Evolutionary conservation across 805 yeast genomes (phyloP).

Genomic region (Vanderwaltozyma yarrowii): DNA sequence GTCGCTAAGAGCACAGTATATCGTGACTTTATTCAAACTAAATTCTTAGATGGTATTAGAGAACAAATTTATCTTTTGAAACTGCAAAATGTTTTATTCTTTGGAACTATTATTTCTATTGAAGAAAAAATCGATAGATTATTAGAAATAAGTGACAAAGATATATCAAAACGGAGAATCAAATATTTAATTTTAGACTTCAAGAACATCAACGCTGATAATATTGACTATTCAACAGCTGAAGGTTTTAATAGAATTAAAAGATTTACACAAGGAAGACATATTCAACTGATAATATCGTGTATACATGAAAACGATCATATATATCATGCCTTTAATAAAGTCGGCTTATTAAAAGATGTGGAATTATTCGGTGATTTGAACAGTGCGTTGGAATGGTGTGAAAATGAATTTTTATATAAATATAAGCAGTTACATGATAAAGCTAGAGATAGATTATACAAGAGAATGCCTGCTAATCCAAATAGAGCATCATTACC

Average conservation of each 20-base stretch:
- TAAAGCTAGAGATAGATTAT: conserved; percentile 6
- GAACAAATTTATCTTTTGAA: conserved; percentile 83
- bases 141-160: conserved; percentile 42
- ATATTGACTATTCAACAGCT: conserved; percentile 88
- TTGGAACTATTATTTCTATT: conserved; percentile 90
- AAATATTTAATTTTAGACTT: conserved; percentile 78
- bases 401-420: conserved; percentile 76
- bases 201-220: conserved; percentile 57
- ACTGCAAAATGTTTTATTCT: conserved; percentile 80
- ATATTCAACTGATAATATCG: conserved; percentile 64
- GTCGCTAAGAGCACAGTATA: conserved; percentile 87
- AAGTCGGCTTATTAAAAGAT: conserved; percentile 68
- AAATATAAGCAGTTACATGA: conserved; percentile 30
- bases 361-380: conserved; percentile 60
- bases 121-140: conserved; percentile 62
- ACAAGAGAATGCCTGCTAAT: background rate
- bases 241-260: conserved; percentile 87
- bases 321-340: conserved; percentile 61
- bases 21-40: conserved; percentile 82
- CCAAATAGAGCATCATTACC: background rate
- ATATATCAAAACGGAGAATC: conserved; percentile 43
- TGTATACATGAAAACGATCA: conserved; percentile 62
- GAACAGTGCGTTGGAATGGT: conserved; percentile 90
- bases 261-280: conserved; percentile 59
- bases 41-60: conserved; percentile 76